Evolutionary conservation across 129 eudicot genomes (phyloP), one percentile per base, ranked within the genome.

Genomic region (Erigeron canadensis): DNA sequence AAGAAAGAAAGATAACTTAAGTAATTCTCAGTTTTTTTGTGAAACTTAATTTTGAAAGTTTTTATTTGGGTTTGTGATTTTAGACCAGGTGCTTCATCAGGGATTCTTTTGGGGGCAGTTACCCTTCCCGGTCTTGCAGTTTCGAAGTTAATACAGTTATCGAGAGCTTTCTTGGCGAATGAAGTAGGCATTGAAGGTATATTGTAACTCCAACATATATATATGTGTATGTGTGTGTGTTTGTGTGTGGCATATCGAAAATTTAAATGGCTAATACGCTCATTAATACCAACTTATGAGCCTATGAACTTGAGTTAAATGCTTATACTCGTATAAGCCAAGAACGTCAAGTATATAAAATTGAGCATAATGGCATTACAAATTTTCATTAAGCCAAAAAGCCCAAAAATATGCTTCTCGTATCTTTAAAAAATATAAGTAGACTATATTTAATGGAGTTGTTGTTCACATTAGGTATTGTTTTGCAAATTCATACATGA

Each of bases 31-130:
- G n/a, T n/a, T 72, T 12, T 44, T 44, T n/a, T 13, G 46, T 3
- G 9, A 10, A 39, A 17, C 12, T 7, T 7, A n/a, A 22, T 17
- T 82, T 39, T 72, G 40, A 23, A 8, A 23, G 5, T 74, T 63
- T 63, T 5, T 39, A n/a, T 7, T 9, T 7, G 47, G 51, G 57
- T 69, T 55, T 57, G 47, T 68, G 13, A 40, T 73, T 34, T 69
- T 38, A 94, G 98, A 87, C 96, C 89, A 46, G 98, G 96, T 65
- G 96, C 87, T 53, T 89, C 97, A 6, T 87, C 98, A 6, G 98
- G 98, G 70, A 80, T 89, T 73, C 74, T 89, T 48, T 45, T 94
- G 70, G 98, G 97, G 28, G 89, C 97, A 0, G 87, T 89, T 46
- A 89, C 98, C 38, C 78, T 94, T 56, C 98, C 98, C 0, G 87